Base-by-base conservation (phyloP, 2,329 filamentous ascomycete genomes). In the Zymoseptoria crescenta region DNA sequence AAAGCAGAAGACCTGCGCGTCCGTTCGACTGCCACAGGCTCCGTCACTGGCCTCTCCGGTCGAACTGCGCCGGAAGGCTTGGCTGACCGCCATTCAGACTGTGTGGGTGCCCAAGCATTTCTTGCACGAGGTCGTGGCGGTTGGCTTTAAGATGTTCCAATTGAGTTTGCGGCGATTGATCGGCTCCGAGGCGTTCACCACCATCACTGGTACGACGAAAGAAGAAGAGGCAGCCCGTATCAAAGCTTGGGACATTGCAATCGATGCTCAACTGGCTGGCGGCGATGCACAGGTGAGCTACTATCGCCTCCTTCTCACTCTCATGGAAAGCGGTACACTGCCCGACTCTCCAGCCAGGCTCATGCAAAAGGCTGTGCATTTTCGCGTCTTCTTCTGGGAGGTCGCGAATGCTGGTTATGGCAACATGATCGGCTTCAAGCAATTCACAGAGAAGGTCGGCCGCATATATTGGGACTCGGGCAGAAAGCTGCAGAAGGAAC, bases 41-140 rank as follows among this genome's bases (percentile, higher is more conserved):
- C 88, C 88, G 1, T 91, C 89, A 2, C 79, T 91, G 59, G 85
- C 89, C 2, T 92, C 91, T 0, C 87, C 92, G 0, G 91, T 95
- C 58, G 85, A 94, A 66, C 88, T 96, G 52, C 87, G 91, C 55
- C 86, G 88, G 61, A 89, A 91, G 72, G 92, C 92, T 30, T 96
- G 93, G 92, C 85, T 95, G 59, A 96, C 92, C 2, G 89, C 92
- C 7, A 87, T 96, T 60, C 92, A 96, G 74, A 93, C 88, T 3
- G 89, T 96, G 24, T 95, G 91, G 83, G 89, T 96, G 13, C 93
- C 93, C 9, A 84, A 87, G 20, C 90, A 96, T 73, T 92, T 96
- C 72, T 81, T 93, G 65, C 83, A 95, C 2, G 93, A 96, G 73
- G 87, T 89, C 57, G 85, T 89, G 16, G 92, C 91, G 2, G 80